Evolutionary conservation across 2,329 filamentous ascomycete genomes (phyloP), one percentile per base, ranked within the genome.

Genomic region (Sphaerulina populicola): DNA sequence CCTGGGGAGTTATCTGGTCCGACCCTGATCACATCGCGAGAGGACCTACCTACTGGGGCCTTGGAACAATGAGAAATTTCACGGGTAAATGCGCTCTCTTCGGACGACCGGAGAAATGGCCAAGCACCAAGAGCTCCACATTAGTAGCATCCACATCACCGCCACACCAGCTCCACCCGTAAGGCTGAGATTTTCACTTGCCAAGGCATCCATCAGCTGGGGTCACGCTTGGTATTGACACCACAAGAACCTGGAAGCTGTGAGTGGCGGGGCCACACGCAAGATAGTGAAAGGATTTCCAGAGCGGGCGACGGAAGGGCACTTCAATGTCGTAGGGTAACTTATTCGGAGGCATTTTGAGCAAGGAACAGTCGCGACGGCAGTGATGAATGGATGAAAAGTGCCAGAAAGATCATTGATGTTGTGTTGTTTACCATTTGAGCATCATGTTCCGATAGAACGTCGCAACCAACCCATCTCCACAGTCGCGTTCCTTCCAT

Each of bases 1-100:
- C 18, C 43, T 68, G 49, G 64, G 57, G 9, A 59, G 56, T 23
- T 68, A 68, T 59, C 50, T 68, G 42, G 60, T 66, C 38, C 55
- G 66, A 51, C 66, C 66, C 11, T 60, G 53, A 15, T 37, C n/a
- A 12, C 29, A 15, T 21, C 39, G 15, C 44, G n/a, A 15, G 15
- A 39, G 15, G 44, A 14, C 18, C 18, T 18, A 33, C 11, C 9
- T 38, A 27, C 23, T 27, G 23, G n/a, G n/a, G 27, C n/a, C n/a
- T 18, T 30, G 14, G 14, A 12, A 18, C 42, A 15, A 29, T 11
- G n/a, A 36, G 42, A 30, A 44, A 23, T 10, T 14, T 29, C n/a
- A n/a, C 29, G 31, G 12, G 1, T 21, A 40, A 2, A 40, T 18
- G 18, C 8, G 18, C 12, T 11, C 12, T 42, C 18, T 6, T 27